These are phyloP conservation scores for Neltuma alba DNA, from an alignment of 306 rosid species.

Conservation along the genomic window DNA sequence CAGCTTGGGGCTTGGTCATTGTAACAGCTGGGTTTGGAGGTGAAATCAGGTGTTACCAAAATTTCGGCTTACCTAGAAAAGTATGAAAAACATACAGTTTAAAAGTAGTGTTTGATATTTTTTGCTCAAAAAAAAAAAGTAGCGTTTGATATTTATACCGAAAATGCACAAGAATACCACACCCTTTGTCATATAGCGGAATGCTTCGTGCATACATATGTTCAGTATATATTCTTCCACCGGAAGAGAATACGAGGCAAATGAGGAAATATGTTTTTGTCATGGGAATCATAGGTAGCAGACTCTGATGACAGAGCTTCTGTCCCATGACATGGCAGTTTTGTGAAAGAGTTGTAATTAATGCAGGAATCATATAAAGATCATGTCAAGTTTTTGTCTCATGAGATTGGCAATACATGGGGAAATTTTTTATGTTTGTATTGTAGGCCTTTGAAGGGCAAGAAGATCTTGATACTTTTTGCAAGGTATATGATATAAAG, in stretches of 20 bases:
- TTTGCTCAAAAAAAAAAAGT: too few species aligned
- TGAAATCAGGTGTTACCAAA: constrained; percentile 78
- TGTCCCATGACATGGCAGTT: not conserved
- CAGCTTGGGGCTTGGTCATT: constrained; percentile 91
- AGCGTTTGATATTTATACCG: not conserved
- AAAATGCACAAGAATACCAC: not conserved
- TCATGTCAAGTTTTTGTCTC: not conserved
- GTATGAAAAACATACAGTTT: not conserved
- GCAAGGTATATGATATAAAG: not conserved
- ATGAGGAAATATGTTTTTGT: constrained; percentile 16
- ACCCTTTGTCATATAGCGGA: not conserved
- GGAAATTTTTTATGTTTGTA: not conserved
- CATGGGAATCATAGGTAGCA: constrained; percentile 8
- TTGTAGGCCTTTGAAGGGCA: not conserved
- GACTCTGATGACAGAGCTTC: not conserved
- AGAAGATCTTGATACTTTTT: constrained; percentile 10
- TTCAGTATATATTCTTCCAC: not conserved
- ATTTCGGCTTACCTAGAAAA: constrained; percentile 74
- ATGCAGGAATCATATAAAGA: not conserved
- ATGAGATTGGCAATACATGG: constrained; percentile 10
- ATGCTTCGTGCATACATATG: not conserved
- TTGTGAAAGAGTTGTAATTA: constrained; percentile 4
- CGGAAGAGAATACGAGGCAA: not conserved
- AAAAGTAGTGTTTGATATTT: not conserved
- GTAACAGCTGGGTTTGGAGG: constrained; percentile 80